A percentile compares a stretch with the other conserved stretches of the same genome.
These are phyloP conservation scores for Prototheca wickerhamii DNA, from an alignment of 163 green algal genomes.

Conservation along the genomic window DNA sequence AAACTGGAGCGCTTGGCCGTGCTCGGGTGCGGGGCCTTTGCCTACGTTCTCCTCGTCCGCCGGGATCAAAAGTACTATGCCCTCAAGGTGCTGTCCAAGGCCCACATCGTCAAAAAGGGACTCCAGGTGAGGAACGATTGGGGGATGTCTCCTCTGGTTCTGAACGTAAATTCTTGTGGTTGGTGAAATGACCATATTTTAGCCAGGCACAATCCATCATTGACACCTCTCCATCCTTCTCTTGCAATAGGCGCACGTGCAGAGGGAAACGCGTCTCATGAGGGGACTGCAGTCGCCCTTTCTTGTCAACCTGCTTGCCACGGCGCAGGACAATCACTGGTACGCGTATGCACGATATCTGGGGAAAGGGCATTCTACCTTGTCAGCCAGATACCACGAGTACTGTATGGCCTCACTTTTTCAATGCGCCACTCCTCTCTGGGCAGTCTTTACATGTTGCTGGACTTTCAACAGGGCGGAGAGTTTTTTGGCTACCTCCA, in stretches of 20 bases:
- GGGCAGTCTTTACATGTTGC: conserved; percentile 78
- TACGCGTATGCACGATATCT: background rate
- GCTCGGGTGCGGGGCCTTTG: conserved; percentile 81
- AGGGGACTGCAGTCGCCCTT: conserved; percentile 60
- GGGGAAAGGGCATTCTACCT: background rate
- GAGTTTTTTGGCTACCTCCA: conserved; percentile 90
- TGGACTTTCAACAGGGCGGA: conserved; percentile 80
- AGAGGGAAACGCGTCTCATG: conserved; percentile 63
- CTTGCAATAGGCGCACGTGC: conserved; percentile 60
- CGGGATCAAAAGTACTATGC: conserved; percentile 47
- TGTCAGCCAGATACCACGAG: background rate
- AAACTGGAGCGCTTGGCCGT: conserved; percentile 57
- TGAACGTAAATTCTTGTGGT: too few species aligned
- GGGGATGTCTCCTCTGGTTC: background rate
- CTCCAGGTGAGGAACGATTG: conserved; percentile 33
- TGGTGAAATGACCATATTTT: too few species aligned
- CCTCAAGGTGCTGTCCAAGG: conserved; percentile 83
- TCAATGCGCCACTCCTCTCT: background rate
- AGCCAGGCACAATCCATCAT: too few species aligned
- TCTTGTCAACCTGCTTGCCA: conserved; percentile 67
- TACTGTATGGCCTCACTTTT: background rate
- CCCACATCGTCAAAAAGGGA: conserved; percentile 60
- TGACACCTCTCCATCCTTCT: background rate
- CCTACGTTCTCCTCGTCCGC: conserved; percentile 60
- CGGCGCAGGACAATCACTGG: conserved; percentile 48